Conservation (phyloP, 352 stramenopile species). For the Pythium folliculosum region DNA sequence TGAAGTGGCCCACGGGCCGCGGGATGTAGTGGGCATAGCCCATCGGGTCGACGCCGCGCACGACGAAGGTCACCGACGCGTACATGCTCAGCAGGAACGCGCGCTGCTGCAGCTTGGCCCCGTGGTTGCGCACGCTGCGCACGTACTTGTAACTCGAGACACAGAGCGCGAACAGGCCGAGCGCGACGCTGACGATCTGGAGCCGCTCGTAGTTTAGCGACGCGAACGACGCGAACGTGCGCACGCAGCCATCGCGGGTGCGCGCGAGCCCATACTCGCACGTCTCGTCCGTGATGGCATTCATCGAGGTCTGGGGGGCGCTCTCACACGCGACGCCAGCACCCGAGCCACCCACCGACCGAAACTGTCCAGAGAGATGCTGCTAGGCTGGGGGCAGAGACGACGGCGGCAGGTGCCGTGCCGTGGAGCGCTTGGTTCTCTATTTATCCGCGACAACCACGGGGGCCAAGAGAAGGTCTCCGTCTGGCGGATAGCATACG, state of each 20-base stretch:
- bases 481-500: constrained; percentile 8
- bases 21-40: constrained; percentile 56
- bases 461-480: not conserved
- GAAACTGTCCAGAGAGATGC: not conserved
- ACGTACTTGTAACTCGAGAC: constrained; percentile 52
- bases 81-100: constrained; percentile 57
- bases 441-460: not conserved
- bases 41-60: constrained; percentile 52
- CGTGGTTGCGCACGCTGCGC: constrained; percentile 29
- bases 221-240: constrained; percentile 43
- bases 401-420: not conserved
- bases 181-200: constrained; percentile 45
- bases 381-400: constrained; percentile 1
- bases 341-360: not conserved
- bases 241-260: constrained; percentile 39
- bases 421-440: not conserved
- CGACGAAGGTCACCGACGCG: constrained; percentile 48
- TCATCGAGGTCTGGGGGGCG: constrained; percentile 3
- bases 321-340: not conserved
- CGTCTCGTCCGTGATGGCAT: constrained; percentile 42
- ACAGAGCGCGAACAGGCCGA: constrained; percentile 37
- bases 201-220: constrained; percentile 34
- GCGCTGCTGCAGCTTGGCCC: constrained; percentile 49
- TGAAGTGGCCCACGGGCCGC: constrained; percentile 39
- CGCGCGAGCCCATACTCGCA: constrained; percentile 58